Evolutionary conservation across 805 yeast genomes (phyloP).

Genomic region (Huiozyma naganishii): DNA sequence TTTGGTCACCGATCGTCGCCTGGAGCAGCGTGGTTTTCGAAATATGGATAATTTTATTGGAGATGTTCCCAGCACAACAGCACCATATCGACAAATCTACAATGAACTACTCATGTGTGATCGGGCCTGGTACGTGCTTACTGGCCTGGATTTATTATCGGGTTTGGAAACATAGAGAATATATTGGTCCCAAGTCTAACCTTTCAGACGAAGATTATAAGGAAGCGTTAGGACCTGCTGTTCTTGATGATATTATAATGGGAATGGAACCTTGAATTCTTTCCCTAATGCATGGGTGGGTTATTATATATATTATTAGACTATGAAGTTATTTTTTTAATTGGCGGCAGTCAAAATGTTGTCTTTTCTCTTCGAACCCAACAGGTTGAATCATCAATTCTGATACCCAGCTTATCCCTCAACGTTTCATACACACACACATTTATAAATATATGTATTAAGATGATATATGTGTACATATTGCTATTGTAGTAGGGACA

Average conservation of each 20-base stretch:
- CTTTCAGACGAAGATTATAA: constrained; percentile 22
- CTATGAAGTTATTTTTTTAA: no score
- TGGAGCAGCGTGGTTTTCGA: constrained; percentile 41
- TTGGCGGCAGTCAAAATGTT: no score
- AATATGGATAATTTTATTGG: constrained; percentile 41
- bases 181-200: constrained; percentile 43
- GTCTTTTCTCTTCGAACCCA: no score
- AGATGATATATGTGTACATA: no score
- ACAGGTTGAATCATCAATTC: no score
- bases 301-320: neutral
- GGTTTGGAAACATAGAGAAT: constrained; percentile 41
- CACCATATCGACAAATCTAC: constrained; percentile 26
- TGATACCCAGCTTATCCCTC: no score
- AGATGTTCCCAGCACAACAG: constrained; percentile 48
- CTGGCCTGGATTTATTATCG: constrained; percentile 43
- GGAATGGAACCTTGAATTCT: neutral
- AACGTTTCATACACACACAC: no score
- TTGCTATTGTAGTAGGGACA: neutral
- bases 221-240: constrained; percentile 17
- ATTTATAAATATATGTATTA: no score
- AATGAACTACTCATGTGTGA: constrained; percentile 67
- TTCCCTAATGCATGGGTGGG: neutral
- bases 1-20: constrained; percentile 36
- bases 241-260: neutral
- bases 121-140: constrained; percentile 52